These are phyloP conservation scores for Omphalotus olearius DNA, from an alignment of 1,284 basidiomycete genomes.

Conservation along the genomic window DNA sequence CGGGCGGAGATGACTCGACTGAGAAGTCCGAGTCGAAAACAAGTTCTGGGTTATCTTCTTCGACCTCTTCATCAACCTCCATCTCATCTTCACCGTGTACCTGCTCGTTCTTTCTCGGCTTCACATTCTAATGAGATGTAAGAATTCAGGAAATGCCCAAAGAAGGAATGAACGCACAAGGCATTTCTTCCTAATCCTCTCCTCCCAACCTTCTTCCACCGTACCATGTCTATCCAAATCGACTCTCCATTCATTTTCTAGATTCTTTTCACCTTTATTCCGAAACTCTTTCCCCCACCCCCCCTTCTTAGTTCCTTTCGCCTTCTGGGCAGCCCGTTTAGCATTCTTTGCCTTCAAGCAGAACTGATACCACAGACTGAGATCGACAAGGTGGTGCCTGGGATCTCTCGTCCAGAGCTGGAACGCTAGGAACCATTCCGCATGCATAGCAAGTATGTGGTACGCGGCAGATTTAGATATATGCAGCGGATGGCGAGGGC, in stretches of 20 bases:
- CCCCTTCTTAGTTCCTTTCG: constrained; percentile 10
- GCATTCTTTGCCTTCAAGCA: constrained; percentile 27
- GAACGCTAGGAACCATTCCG: constrained; percentile 48
- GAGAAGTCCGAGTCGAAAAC: constrained; percentile 51
- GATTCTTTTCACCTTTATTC: background rate
- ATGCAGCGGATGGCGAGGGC: constrained; percentile 33
- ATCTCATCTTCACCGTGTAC: constrained; percentile 6
- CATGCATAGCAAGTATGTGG: constrained; percentile 42
- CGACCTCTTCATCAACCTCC: constrained; percentile 21
- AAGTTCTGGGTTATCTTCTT: constrained; percentile 10
- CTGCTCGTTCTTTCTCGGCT: constrained; percentile 10
- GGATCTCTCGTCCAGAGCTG: constrained; percentile 26
- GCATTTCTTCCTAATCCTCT: constrained; percentile 4
- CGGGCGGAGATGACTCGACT: constrained; percentile 36
- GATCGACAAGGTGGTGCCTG: constrained; percentile 30
- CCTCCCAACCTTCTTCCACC: constrained; percentile 8
- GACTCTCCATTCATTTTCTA: background rate
- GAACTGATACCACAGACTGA: constrained; percentile 41
- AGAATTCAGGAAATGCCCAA: background rate
- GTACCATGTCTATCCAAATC: constrained; percentile 6
- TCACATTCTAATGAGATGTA: background rate
- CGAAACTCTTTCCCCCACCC: constrained; percentile 26
- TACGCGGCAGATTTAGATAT: constrained; percentile 40
- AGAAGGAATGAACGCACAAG: background rate
- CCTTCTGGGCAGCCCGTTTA: constrained; percentile 24